phyloP scores from a whole-genome alignment of 1,139 yeast genomes.

The Suhomyces terraborum region DNA sequence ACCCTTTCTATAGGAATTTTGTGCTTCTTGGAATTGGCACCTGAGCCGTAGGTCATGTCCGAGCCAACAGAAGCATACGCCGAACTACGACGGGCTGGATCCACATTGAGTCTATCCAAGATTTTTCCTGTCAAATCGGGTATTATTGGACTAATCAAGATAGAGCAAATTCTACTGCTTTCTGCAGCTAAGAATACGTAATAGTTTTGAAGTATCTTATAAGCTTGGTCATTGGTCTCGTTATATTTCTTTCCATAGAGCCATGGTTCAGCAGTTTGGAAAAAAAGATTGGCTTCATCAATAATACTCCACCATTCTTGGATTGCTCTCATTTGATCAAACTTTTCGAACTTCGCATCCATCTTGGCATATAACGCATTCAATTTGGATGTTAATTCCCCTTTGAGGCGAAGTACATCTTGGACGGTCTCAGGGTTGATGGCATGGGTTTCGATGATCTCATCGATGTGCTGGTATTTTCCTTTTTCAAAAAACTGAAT shows the following conservation, averaged over 20 bases:
- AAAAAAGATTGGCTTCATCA: slow-evolving; percentile 62
- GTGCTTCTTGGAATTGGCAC: slow-evolving; percentile 33
- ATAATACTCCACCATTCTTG: slow-evolving; percentile 63
- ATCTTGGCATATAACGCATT: slow-evolving; percentile 31
- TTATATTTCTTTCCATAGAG: slow-evolving; percentile 28
- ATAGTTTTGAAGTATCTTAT: slow-evolving; percentile 43
- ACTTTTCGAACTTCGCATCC: slow-evolving; percentile 43
- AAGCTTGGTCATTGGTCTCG: slow-evolving; percentile 26
- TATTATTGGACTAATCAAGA: slow-evolving; percentile 69
- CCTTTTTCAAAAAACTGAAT: slow-evolving; percentile 26
- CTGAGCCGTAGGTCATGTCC: slow-evolving; percentile 51
- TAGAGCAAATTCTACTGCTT: slow-evolving; percentile 64
- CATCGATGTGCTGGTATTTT: slow-evolving; percentile 29
- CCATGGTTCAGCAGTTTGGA: slow-evolving; percentile 70
- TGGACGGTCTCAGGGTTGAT: slow-evolving; percentile 15
- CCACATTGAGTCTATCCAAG: slow-evolving; percentile 66
- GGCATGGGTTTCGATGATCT: slow-evolving; percentile 20
- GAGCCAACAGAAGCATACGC: slow-evolving; percentile 44
- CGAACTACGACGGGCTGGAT: slow-evolving; percentile 37
- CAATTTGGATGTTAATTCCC: slow-evolving; percentile 25
- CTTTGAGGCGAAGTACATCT: slow-evolving; percentile 21
- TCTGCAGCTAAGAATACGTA: slow-evolving; percentile 71
- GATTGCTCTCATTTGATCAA: slow-evolving; percentile 62
- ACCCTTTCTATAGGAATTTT: slow-evolving; percentile 31
- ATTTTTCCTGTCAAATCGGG: slow-evolving; percentile 62